phyloP scores from a whole-genome alignment of 805 yeast genomes.

The Saitoella complicata region DNA sequence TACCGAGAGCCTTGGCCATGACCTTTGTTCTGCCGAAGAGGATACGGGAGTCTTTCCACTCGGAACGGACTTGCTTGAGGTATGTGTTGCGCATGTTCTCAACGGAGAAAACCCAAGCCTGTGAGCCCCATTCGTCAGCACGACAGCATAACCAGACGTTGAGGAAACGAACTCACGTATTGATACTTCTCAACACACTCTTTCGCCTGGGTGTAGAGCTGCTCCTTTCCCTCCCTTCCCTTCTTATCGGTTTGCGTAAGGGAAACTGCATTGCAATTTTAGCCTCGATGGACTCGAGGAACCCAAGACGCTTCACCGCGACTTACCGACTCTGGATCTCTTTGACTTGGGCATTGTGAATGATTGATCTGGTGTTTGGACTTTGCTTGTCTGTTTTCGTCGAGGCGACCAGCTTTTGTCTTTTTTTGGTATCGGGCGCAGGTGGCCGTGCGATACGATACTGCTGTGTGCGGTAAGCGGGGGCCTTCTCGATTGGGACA shows the following conservation, averaged over 20 bases:
- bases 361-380: not conserved
- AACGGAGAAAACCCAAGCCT: slow-evolving; percentile 63
- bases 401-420: too few relatives aligned
- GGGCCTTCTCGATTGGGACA: too few relatives aligned
- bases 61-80: slow-evolving; percentile 77
- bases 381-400: too few relatives aligned
- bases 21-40: slow-evolving; percentile 88
- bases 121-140: not conserved
- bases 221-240: slow-evolving; percentile 80
- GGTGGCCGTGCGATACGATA: too few relatives aligned
- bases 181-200: slow-evolving; percentile 58
- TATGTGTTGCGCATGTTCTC: slow-evolving; percentile 94
- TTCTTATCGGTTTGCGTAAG: slow-evolving; percentile 93
- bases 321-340: slow-evolving; percentile 64
- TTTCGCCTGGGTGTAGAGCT: slow-evolving; percentile 83
- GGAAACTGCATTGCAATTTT: slow-evolving; percentile 35
- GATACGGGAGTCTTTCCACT: slow-evolving; percentile 78
- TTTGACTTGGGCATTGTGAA: slow-evolving; percentile 81
- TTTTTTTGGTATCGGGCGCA: too few relatives aligned
- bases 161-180: slow-evolving; percentile 27
- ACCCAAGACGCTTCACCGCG: not conserved
- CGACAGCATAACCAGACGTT: not conserved
- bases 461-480: too few relatives aligned
- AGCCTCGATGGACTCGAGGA: not conserved
- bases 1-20: slow-evolving; percentile 82